Evolutionary conservation across 2,329 filamentous ascomycete genomes (phyloP).

Genomic region (Aureobasidium melanogenum): DNA sequence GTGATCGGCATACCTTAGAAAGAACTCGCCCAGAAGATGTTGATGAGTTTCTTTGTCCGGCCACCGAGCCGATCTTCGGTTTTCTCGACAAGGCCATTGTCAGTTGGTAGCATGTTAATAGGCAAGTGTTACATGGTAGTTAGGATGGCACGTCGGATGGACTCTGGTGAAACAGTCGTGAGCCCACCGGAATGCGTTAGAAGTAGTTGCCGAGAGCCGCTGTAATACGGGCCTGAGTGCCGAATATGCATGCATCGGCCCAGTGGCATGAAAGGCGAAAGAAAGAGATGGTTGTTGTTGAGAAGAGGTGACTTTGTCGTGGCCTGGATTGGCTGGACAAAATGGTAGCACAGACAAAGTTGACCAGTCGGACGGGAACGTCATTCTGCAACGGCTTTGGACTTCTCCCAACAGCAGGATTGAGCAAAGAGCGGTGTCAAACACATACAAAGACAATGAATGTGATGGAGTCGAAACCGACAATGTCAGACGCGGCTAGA

Average conservation of each 20-base stretch:
- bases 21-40: background rate
- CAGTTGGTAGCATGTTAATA: background rate
- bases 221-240: background rate
- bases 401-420: conserved; percentile 2
- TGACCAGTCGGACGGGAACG: conserved; percentile 2
- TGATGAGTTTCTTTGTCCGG: background rate
- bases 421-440: conserved; percentile 7
- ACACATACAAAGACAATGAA: background rate
- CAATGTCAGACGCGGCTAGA: background rate
- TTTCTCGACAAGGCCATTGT: background rate
- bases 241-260: background rate
- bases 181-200: background rate
- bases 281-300: background rate
- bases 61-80: too few relatives aligned
- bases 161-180: background rate
- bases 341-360: background rate
- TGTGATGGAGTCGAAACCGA: background rate
- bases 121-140: background rate
- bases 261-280: background rate
- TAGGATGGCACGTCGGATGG: background rate
- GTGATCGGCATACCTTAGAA: background rate
- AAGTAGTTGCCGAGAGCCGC: background rate
- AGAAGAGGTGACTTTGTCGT: background rate
- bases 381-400: conserved; percentile 4
- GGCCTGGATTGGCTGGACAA: background rate